These are phyloP conservation scores for Moesziomyces antarcticus DNA, from an alignment of 1,284 basidiomycete species.

Conservation along the genomic window DNA sequence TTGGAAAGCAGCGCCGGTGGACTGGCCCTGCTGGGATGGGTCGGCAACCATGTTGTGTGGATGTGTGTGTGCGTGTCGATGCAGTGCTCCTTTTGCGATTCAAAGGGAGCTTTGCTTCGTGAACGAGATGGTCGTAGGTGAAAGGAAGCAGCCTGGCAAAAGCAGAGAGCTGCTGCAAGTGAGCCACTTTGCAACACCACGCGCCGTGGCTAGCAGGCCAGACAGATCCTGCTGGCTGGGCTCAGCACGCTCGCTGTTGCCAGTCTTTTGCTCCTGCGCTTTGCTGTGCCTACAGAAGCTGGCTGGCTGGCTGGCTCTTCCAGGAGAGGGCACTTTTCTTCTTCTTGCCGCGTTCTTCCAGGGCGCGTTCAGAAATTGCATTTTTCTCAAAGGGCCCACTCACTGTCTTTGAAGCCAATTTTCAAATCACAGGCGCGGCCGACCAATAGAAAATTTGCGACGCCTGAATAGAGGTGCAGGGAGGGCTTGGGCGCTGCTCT, in stretches of 20 bases:
- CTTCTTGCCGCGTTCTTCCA: background rate
- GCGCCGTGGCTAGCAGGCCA: no score
- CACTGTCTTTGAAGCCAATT: background rate
- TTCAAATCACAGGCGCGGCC: background rate
- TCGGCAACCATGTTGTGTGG: constrained; percentile 32
- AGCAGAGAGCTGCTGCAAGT: no score
- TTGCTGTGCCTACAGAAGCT: no score
- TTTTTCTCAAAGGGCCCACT: background rate
- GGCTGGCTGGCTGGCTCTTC: background rate
- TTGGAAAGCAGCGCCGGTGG: constrained; percentile 28
- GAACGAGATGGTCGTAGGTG: constrained; percentile 4
- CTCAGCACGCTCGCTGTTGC: no score
- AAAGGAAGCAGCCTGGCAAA: no score
- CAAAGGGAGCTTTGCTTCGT: constrained; percentile 34
- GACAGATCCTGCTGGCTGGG: no score
- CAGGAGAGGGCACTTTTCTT: background rate
- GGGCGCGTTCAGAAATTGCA: background rate
- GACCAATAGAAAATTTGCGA: background rate
- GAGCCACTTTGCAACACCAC: no score
- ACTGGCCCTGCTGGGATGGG: constrained; percentile 38
- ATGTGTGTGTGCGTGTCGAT: background rate
- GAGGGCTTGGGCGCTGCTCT: background rate
- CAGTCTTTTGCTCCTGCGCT: no score
- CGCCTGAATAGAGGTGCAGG: background rate
- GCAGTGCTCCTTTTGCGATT: constrained; percentile 33